These are phyloP conservation scores for Penicillium pancosmium DNA, from an alignment of 495 filamentous ascomycete genomes.

Conservation along the genomic window DNA sequence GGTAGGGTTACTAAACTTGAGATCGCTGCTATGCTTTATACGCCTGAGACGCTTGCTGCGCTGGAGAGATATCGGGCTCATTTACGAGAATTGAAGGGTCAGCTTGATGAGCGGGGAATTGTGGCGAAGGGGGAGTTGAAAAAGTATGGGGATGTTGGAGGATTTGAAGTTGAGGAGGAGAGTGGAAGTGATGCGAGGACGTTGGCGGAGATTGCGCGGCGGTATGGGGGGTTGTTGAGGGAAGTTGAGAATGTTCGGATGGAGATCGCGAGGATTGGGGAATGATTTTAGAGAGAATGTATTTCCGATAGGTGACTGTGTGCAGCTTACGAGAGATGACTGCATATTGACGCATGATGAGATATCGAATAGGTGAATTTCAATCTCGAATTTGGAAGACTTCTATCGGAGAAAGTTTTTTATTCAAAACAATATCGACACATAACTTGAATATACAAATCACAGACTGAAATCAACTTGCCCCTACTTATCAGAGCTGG, in stretches of 20 bases:
- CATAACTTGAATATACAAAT: no score
- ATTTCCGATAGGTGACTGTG: no score
- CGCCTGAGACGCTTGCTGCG: slow-evolving; percentile 57
- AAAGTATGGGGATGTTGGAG: slow-evolving; percentile 53
- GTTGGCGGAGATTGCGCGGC: slow-evolving; percentile 60
- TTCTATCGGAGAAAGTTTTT: no score
- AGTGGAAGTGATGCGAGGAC: slow-evolving; percentile 27
- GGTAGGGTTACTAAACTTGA: slow-evolving; percentile 46
- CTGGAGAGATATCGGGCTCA: slow-evolving; percentile 58
- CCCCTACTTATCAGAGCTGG: no score
- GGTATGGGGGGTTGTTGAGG: slow-evolving; percentile 56
- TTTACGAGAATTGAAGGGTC: slow-evolving; percentile 51
- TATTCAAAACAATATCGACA: no score
- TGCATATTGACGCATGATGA: no score
- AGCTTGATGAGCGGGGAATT: slow-evolving; percentile 49
- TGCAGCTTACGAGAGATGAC: no score
- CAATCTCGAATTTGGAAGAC: no score
- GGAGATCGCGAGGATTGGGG: slow-evolving; percentile 57
- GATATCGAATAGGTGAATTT: no score
- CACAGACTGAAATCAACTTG: no score
- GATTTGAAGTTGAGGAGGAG: slow-evolving; percentile 5
- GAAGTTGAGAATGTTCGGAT: slow-evolving; percentile 57
- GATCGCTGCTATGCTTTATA: slow-evolving; percentile 53
- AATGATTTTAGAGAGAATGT: slow-evolving; percentile 14
- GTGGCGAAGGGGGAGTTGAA: slow-evolving; percentile 52